Evolutionary conservation across 768 basidiomycete genomes (phyloP), one percentile per base, ranked within the genome.

Genomic region (Chlorophyllum brunneum): DNA sequence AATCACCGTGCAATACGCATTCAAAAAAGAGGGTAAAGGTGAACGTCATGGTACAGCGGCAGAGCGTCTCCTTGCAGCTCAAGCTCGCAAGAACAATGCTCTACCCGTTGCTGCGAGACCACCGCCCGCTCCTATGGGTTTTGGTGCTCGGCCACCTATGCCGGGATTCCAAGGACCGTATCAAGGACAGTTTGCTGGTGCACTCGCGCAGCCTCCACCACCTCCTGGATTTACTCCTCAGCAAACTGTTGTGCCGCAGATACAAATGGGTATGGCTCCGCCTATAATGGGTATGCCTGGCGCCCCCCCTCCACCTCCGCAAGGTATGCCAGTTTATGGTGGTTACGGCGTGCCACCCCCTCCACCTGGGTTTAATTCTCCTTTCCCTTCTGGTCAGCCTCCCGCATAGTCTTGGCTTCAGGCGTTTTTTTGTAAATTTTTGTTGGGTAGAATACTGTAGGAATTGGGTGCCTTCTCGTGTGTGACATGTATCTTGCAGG

Each of bases 1-100:
- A 48, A 92, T 99, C 64, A 85, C 88, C 15, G 94, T 97, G 9
- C 94, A 98, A 65, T 99, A 97, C 66, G 95, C 97, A 2, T 98
- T 98, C 80, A 98, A 99, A 73, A 98, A 98, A 72, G 97, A 98
- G 63, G 94, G 92, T 38, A 95, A 98, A 65, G 95, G 95, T 52
- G 97, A 99, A 68, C 82, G 97, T 4, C 97, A 98, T 63, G 97
- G 97, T 24, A 97, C 95, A 9, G 77, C 88, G 13, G 95, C 97
- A n/a, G 97, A 99, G 71, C 85, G 97, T 52, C 82, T 98, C 29
- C 81, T 99, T 60, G 94, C 95, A 2, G 84, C 93, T 2, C 95
- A 98, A 67, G 97, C 95, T 41, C 82, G 92, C 58, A 97, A 95
- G 71, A 94, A 95, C 70, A 94, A 95, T 59, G 92, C 91, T 2